phyloP scores from a whole-genome alignment of 345 rosid species.

The Arabidopsis suecica region DNA sequence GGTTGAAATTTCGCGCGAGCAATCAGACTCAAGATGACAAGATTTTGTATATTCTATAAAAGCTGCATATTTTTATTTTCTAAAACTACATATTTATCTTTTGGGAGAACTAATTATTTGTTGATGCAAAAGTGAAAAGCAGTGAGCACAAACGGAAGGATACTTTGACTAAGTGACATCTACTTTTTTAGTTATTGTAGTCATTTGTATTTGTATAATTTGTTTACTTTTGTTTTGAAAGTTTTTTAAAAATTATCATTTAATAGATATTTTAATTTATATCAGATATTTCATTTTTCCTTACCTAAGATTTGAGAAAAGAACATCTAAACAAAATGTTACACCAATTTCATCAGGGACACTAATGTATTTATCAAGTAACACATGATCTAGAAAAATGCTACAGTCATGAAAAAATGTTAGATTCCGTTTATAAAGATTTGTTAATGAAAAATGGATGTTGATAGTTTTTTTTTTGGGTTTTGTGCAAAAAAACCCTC shows the following conservation, averaged over 20 bases:
- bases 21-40: too few species aligned
- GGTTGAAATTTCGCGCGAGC: too few species aligned
- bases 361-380: neutral
- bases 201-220: neutral
- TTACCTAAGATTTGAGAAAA: neutral
- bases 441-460: neutral
- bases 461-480: neutral
- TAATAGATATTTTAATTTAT: neutral
- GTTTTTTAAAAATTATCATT: neutral
- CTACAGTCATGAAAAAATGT: neutral
- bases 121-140: too few species aligned
- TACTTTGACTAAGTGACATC: neutral
- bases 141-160: neutral
- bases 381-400: neutral
- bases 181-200: neutral
- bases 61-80: too few species aligned
- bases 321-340: neutral
- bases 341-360: neutral
- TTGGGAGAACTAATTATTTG: too few species aligned
- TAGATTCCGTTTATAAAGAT: neutral
- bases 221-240: neutral
- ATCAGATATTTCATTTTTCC: neutral
- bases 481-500: too few species aligned
- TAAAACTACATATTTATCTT: too few species aligned
- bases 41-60: too few species aligned